Conservation (phyloP, 2,329 filamentous ascomycete species). For the Periconia sp. region DNA sequence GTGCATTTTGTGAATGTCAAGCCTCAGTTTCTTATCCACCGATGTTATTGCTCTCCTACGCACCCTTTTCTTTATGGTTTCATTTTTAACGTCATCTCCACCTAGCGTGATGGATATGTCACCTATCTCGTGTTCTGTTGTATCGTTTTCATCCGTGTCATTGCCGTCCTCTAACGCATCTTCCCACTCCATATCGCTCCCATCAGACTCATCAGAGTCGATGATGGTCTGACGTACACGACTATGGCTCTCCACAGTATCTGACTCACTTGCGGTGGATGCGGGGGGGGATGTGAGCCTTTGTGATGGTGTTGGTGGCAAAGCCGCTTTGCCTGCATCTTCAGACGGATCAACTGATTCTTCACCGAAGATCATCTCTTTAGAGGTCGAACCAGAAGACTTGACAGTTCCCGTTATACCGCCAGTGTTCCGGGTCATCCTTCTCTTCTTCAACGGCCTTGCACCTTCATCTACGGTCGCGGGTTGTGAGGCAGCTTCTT, state of each 20-base stretch:
- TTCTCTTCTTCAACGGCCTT: slow-evolving; percentile 43
- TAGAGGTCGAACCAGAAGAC: neutral
- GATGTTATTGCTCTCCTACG: slow-evolving; percentile 57
- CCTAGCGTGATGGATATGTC: slow-evolving; percentile 48
- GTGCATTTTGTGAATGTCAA: slow-evolving; percentile 85
- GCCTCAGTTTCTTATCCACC: slow-evolving; percentile 61
- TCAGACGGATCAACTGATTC: slow-evolving; percentile 5
- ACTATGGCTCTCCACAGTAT: slow-evolving; percentile 15
- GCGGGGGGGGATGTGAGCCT: neutral
- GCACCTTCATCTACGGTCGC: slow-evolving; percentile 31
- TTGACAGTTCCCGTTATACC: slow-evolving; percentile 5
- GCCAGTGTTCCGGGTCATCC: slow-evolving; percentile 18
- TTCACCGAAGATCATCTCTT: neutral
- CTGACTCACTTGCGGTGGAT: slow-evolving; percentile 1
- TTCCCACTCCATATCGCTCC: slow-evolving; percentile 65
- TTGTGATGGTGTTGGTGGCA: slow-evolving; percentile 1
- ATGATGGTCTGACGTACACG: slow-evolving; percentile 44
- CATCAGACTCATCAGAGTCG: slow-evolving; percentile 57
- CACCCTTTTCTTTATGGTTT: slow-evolving; percentile 25
- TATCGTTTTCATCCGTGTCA: slow-evolving; percentile 21
- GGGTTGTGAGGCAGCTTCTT: slow-evolving; percentile 39
- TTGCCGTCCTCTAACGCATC: slow-evolving; percentile 45
- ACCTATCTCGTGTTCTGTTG: slow-evolving; percentile 35
- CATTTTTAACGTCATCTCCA: slow-evolving; percentile 31
- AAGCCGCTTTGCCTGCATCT: slow-evolving; percentile 7